phyloP scores from a whole-genome alignment of 2,329 filamentous ascomycete species.

The Stemphylium vesicarium region DNA sequence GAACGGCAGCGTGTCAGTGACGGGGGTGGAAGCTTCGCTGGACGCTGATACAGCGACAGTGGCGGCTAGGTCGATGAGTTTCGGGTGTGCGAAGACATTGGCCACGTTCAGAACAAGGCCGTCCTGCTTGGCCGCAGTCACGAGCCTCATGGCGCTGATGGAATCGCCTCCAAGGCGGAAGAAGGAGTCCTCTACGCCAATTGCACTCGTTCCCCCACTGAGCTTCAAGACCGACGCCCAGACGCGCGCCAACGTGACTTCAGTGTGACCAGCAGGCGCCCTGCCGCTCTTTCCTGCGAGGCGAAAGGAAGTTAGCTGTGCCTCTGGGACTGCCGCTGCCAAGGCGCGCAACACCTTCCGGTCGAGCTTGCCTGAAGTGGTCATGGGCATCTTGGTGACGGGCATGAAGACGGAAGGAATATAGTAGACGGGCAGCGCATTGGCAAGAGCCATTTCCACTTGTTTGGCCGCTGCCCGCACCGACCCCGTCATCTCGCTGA shows the following conservation, averaged over 20 bases:
- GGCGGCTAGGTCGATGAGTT: constrained; percentile 52
- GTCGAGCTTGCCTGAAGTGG: constrained; percentile 53
- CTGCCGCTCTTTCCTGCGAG: constrained; percentile 41
- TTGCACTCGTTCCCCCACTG: constrained; percentile 36
- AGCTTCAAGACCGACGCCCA: constrained; percentile 52
- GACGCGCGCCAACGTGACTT: constrained; percentile 35
- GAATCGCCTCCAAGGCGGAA: constrained; percentile 57
- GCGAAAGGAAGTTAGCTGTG: constrained; percentile 30
- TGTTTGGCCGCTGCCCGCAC: constrained; percentile 29
- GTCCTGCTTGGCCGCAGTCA: constrained; percentile 49
- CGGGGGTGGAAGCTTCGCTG: constrained; percentile 20
- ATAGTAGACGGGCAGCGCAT: constrained; percentile 51
- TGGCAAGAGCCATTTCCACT: constrained; percentile 35
- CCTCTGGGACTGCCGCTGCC: constrained; percentile 41
- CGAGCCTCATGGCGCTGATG: constrained; percentile 55
- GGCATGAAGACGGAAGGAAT: constrained; percentile 54
- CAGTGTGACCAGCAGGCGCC: constrained; percentile 31
- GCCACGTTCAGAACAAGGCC: constrained; percentile 52
- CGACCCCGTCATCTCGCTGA: constrained; percentile 30
- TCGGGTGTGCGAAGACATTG: constrained; percentile 54
- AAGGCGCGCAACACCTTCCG: constrained; percentile 49
- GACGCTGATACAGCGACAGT: constrained; percentile 29
- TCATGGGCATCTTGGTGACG: constrained; percentile 50
- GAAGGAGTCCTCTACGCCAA: constrained; percentile 55
- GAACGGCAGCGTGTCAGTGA: constrained; percentile 29